Conservation (phyloP, 2,329 filamentous ascomycete genomes). For the Cladosporium sp. region DNA sequence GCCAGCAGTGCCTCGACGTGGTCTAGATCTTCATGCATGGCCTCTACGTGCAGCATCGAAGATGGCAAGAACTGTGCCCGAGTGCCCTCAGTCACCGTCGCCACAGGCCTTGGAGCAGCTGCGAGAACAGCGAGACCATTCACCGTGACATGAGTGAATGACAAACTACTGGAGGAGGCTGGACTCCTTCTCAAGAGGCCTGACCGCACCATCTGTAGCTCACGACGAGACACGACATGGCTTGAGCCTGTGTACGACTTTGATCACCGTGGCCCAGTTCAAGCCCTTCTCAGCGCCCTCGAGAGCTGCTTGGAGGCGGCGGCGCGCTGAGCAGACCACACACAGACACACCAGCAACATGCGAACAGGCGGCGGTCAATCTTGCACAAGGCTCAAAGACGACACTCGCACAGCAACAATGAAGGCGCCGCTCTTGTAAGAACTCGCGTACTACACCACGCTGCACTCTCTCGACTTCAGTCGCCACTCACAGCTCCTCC, state of each 20-base stretch:
- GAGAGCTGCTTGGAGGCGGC: background rate
- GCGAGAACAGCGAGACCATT: background rate
- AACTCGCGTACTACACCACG: background rate
- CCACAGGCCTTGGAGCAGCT: background rate
- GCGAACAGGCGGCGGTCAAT: background rate
- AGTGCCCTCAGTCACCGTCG: too few species aligned
- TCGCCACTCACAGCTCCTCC: background rate
- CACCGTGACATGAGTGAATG: background rate
- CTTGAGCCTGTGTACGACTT: background rate
- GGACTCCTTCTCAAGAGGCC: background rate
- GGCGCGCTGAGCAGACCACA: background rate
- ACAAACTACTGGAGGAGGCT: background rate
- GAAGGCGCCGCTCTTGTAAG: background rate
- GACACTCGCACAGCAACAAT: background rate
- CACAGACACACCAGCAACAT: background rate
- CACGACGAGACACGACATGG: background rate
- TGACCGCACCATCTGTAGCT: background rate
- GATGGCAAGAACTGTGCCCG: background rate
- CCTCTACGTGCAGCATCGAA: background rate
- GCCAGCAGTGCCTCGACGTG: background rate
- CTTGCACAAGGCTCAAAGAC: background rate
- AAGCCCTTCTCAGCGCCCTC: background rate
- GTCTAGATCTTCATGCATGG: background rate
- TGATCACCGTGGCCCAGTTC: background rate
- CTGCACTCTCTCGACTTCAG: background rate